phyloP scores from a whole-genome alignment of 2,329 filamentous ascomycete species.

The Madurella mycetomatis region DNA sequence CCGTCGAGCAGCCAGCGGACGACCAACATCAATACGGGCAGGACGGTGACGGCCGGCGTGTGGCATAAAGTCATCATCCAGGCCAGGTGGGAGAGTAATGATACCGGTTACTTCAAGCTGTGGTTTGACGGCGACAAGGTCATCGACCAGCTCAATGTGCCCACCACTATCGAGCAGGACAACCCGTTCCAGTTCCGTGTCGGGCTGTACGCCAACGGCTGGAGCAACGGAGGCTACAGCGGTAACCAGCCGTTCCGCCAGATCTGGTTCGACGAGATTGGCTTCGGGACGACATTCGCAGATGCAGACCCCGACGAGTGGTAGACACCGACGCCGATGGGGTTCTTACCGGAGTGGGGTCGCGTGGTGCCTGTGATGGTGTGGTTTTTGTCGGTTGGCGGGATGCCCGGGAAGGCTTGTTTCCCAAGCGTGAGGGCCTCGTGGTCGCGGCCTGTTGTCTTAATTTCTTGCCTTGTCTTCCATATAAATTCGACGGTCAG shows the following conservation, averaged over 20 bases:
- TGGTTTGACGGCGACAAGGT: constrained; percentile 46
- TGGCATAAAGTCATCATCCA: constrained; percentile 47
- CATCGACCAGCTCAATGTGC: constrained; percentile 35
- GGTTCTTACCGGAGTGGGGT: too few species aligned
- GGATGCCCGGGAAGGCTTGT: too few species aligned
- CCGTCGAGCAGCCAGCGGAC: too few species aligned
- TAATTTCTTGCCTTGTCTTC: too few species aligned
- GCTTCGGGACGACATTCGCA: constrained; percentile 34
- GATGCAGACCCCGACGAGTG: too few species aligned
- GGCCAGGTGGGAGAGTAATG: constrained; percentile 41
- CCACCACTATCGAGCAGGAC: constrained; percentile 44
- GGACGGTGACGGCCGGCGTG: constrained; percentile 34
- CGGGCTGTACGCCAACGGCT: constrained; percentile 47
- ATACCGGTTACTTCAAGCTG: constrained; percentile 41
- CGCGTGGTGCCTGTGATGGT: too few species aligned
- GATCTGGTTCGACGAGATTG: constrained; percentile 49
- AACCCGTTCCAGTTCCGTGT: constrained; percentile 43
- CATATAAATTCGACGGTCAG: too few species aligned
- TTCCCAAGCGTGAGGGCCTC: too few species aligned
- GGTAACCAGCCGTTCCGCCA: constrained; percentile 41
- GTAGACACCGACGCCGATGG: too few species aligned
- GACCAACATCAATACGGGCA: constrained; percentile 32
- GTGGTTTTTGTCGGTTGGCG: too few species aligned
- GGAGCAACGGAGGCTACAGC: constrained; percentile 40
- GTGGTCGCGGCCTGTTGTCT: too few species aligned